Base-by-base conservation (phyloP, 805 yeast genomes). In the Zygosaccharomyces lentus region DNA sequence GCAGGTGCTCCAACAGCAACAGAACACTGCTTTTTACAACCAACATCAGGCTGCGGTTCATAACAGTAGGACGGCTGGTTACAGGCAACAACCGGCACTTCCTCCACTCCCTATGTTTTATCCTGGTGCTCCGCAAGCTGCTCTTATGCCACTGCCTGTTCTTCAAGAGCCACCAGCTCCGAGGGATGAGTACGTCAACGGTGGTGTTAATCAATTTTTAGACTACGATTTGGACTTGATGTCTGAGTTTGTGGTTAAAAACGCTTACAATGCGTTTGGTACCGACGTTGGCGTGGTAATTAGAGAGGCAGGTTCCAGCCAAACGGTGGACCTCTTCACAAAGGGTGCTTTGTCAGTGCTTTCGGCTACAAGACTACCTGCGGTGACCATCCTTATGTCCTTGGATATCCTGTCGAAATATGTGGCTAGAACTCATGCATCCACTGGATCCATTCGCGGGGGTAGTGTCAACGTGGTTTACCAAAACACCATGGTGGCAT, bases 281-380 rank as follows among this genome's bases (percentile, higher is more conserved):
- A 80, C 80, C 57, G 60, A 52, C 31, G 30, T 49, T 19, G 49
- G 47, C 38, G 50, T 50, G 26, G 47, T 57, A 35, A 42, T 50
- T 31, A 64, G 48, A 16, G 48, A 45, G 15, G 21, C 45, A 41
- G 47, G 42, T 43, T 27, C 49, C 47, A 46, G 52, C 30, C 49
- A 53, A 34, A 45, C 55, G 12, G 41, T 58, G 45, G 56, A 64
- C 37, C 46, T 76, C 34, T 83, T 86, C 64, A 78, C 75, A 55
- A 70, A 71, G 49, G 80, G 80, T 52, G 70, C 87, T 15, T 73
- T 75, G 45, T 77, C 83, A 34, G 90, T 91, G 2, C 71, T 91
- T 49, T 75, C 82, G 46, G 95, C 96, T 9, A 93, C 97, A 3
- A 79, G 98, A 54, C 72, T 91, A 55, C 95, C 97, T 25, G 77